A percentile compares a stretch with the other conserved stretches of the same genome.
Evolutionary conservation across 108 stramenopile species (phyloP).

Genomic region (Cylindrotheca closterium): DNA sequence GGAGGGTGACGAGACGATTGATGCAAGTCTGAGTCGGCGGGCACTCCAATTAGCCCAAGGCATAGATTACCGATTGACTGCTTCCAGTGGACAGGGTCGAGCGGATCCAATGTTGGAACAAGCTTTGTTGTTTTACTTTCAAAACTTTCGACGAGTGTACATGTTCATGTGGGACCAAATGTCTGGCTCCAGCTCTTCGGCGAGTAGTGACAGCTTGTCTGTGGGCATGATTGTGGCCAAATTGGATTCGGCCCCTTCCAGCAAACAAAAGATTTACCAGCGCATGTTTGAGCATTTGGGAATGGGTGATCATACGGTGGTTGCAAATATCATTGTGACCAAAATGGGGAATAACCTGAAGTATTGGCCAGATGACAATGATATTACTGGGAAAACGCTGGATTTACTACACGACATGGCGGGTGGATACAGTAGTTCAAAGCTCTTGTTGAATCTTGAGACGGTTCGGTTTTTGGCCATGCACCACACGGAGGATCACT

Average conservation of each 20-base stretch:
- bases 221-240: conserved; percentile 74
- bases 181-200: conserved; percentile 25
- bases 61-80: conserved; percentile 83
- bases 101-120: conserved; percentile 77
- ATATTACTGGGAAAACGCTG: conserved; percentile 88
- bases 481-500: conserved; percentile 94
- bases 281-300: conserved; percentile 94
- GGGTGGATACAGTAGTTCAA: conserved; percentile 91
- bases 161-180: conserved; percentile 97
- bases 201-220: conserved; percentile 35
- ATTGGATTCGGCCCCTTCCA: conserved; percentile 78
- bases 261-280: conserved; percentile 93
- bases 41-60: conserved; percentile 87
- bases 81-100: conserved; percentile 78
- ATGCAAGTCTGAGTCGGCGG: conserved; percentile 89
- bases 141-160: conserved; percentile 90
- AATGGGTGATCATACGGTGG: conserved; percentile 92
- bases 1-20: conserved; percentile 91
- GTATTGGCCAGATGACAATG: conserved; percentile 92
- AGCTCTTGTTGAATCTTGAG: conserved; percentile 91
- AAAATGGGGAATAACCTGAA: conserved; percentile 97
- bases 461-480: conserved; percentile 91
- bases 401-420: conserved; percentile 96
- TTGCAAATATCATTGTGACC: conserved; percentile 94
- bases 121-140: conserved; percentile 87